phyloP scores from a whole-genome alignment of 2,329 filamentous ascomycete species.

The Biscogniauxia marginata region DNA sequence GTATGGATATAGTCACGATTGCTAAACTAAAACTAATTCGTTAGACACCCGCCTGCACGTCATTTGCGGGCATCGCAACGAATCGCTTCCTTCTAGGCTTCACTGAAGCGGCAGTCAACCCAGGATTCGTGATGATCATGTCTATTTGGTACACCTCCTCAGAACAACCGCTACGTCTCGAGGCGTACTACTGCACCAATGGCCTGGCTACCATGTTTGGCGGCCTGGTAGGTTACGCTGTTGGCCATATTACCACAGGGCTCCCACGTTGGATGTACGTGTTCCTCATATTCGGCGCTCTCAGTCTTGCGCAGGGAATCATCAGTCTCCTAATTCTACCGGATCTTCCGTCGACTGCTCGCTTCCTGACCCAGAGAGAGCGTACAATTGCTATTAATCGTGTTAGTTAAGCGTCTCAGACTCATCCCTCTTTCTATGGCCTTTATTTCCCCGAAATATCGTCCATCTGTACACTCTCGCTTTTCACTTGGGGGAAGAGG shows the following conservation, averaged over 20 bases:
- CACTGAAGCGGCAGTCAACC: constrained; percentile 56
- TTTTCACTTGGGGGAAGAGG: not conserved
- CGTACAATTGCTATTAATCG: constrained; percentile 53
- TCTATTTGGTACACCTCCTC: constrained; percentile 39
- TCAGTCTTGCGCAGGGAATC: constrained; percentile 55
- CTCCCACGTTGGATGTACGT: constrained; percentile 37
- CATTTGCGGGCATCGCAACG: constrained; percentile 53
- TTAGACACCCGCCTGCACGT: constrained; percentile 50
- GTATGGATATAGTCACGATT: too few species aligned
- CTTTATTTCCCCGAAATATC: too few species aligned
- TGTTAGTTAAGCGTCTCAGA: constrained; percentile 9
- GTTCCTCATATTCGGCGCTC: constrained; percentile 58
- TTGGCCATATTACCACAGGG: constrained; percentile 53
- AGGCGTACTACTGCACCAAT: constrained; percentile 57
- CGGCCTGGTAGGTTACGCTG: constrained; percentile 56
- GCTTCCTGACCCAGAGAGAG: constrained; percentile 58
- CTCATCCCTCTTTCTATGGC: too few species aligned
- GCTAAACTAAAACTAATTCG: constrained; percentile 2
- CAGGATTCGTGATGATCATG: constrained; percentile 41
- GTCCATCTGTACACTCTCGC: too few species aligned
- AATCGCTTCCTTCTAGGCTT: constrained; percentile 57
- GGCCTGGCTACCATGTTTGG: constrained; percentile 62
- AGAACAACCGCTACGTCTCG: constrained; percentile 52
- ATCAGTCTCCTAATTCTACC: constrained; percentile 57
- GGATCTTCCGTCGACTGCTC: constrained; percentile 60